Percentiles rank a stretch among this genome's conserved stretches.
phyloP scores from a whole-genome alignment of 2,329 filamentous ascomycete genomes.

The Chrysoporthe cubensis region DNA sequence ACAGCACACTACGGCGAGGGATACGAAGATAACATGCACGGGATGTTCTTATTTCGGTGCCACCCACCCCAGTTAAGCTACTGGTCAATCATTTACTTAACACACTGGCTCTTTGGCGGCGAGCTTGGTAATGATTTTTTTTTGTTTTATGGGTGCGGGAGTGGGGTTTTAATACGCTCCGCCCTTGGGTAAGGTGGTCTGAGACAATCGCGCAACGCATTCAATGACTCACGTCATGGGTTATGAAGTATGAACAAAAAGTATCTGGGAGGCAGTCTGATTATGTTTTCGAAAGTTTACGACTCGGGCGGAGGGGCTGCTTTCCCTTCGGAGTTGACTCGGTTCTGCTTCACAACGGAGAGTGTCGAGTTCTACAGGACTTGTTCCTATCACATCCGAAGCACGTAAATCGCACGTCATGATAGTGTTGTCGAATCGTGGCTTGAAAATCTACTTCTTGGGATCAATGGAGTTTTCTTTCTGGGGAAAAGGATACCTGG shows the following conservation, averaged over 20 bases:
- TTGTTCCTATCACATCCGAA: not conserved
- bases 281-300: not conserved
- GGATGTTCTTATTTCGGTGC: not conserved
- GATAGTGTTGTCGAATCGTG: not conserved
- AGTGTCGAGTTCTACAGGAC: not conserved
- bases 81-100: not conserved
- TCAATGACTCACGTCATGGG: constrained; percentile 13
- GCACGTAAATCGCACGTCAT: not conserved
- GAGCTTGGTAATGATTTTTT: not conserved
- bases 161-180: not conserved
- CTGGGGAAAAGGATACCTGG: not conserved
- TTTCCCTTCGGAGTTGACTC: not conserved
- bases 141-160: not conserved
- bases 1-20: not conserved
- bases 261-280: constrained; percentile 5
- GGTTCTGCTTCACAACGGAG: not conserved
- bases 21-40: not conserved
- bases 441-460: not conserved
- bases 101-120: not conserved
- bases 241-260: constrained; percentile 14
- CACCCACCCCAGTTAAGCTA: not conserved
- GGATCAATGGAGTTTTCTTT: not conserved
- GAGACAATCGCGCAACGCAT: not conserved
- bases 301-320: not conserved
- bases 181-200: not conserved